Base-by-base conservation (phyloP, 352 stramenopile genomes). In the Phytophthora tentaculata region DNA sequence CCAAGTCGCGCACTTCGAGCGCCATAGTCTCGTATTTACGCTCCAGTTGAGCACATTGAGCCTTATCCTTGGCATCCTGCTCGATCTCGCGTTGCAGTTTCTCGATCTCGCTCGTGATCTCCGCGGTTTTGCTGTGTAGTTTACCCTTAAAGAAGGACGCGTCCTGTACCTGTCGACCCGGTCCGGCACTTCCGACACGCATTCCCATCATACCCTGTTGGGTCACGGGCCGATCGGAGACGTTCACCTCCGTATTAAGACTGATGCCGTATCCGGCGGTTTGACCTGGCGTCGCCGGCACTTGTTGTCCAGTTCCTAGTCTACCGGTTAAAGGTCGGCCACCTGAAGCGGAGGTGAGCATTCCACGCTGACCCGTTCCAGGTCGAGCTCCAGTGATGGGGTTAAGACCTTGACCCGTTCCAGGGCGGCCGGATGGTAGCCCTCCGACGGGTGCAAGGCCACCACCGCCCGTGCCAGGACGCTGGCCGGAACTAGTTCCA, bases 131-230 rank as follows among this genome's bases (percentile, higher is more conserved):
- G 73, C 81, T 86, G 57, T 95, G 88, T n/a, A 98, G 70, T 54
- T 96, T 84, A 10, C 89, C 89, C 64, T 97, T 89, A 69, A 97
- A 98, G 69, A 88, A 98, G 16, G 81, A 95, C 47, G 84, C 77
- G 68, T 98, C 92, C 63, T 98, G 86, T 52, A 98, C 83, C 48
- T 96, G 79, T 23, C 92, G 77, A 19, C 90, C 79, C 0, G 86
- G 84, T 12, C 89, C 89, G 0, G 81, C 78, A 57, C 75, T 85
- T 2, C 76, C 84, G 6, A 91, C 73, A 24, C 91, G 89, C 91
- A 98, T 98, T 41, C 94, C 92, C 73, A 92, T 91, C 88, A 97
- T 97, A 47, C 94, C 92, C 63, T 98, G 92, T 59, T 97, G 89
- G 16, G 92, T 98, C 62, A 98, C 91, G 1, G 94, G 92, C 7